These are phyloP conservation scores for Digitaria exilis DNA, from an alignment of 202 grass and related monocot species.

Conservation along the genomic window DNA sequence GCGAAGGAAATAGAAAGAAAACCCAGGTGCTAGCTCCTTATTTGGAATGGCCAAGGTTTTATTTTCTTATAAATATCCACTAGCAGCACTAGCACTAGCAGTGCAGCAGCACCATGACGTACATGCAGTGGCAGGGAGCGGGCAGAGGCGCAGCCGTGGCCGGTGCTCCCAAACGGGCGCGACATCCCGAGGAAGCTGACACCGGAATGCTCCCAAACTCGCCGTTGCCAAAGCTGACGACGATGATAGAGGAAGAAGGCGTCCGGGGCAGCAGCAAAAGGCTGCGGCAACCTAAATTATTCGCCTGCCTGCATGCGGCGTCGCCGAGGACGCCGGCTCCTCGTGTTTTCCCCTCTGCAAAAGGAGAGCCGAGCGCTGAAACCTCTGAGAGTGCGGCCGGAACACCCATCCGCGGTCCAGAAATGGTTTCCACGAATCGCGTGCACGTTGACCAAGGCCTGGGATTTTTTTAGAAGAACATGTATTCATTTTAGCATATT, in stretches of 20 bases:
- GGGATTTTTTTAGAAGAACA: too few relatives aligned
- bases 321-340: not conserved
- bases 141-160: not conserved
- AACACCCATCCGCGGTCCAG: not conserved
- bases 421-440: too few relatives aligned
- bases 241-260: not conserved
- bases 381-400: not conserved
- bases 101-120: constrained; percentile 8
- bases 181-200: constrained; percentile 25
- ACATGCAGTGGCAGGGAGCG: not conserved
- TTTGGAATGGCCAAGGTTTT: constrained; percentile 32
- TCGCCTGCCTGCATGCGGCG: not conserved
- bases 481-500: too few relatives aligned
- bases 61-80: not conserved
- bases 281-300: constrained; percentile 27
- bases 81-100: not conserved
- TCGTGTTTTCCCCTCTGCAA: constrained; percentile 12
- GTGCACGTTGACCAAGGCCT: too few relatives aligned
- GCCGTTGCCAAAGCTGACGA: constrained; percentile 2
- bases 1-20: not conserved
- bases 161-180: not conserved
- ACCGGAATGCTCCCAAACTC: constrained; percentile 27
- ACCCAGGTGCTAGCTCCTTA: not conserved
- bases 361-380: not conserved
- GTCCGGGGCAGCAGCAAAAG: not conserved